These are phyloP conservation scores for Coemansia sp. DNA, from an alignment of 192 early-diverging fungal species.

Conservation along the genomic window DNA sequence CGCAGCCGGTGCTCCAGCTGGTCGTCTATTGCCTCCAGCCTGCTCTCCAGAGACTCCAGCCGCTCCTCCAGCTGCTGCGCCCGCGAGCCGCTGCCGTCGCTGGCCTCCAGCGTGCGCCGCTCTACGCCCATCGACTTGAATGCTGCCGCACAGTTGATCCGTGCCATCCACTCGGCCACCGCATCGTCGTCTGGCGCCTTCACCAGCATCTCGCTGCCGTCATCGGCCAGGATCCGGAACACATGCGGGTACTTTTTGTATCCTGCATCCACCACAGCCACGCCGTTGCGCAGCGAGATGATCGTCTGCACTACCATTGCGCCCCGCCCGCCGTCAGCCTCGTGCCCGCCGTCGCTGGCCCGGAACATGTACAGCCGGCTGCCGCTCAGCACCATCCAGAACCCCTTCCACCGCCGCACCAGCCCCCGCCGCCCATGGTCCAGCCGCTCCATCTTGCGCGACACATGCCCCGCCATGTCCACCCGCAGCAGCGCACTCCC, in stretches of 20 bases:
- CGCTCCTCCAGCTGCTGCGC: constrained; percentile 41
- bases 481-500: constrained; percentile 42
- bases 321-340: constrained; percentile 1
- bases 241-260: constrained; percentile 80
- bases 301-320: constrained; percentile 49
- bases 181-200: constrained; percentile 65
- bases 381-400: constrained; percentile 75
- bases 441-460: constrained; percentile 69
- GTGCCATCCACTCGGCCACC: constrained; percentile 78
- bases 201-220: constrained; percentile 71
- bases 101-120: constrained; percentile 13
- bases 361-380: constrained; percentile 74
- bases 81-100: constrained; percentile 8
- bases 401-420: constrained; percentile 69
- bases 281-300: constrained; percentile 61
- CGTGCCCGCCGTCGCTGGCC: constrained; percentile 46
- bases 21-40: constrained; percentile 53
- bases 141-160: constrained; percentile 76
- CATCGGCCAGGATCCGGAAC: constrained; percentile 68
- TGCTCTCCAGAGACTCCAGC: constrained; percentile 53
- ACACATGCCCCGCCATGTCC: constrained; percentile 69
- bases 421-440: constrained; percentile 64
- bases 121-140: constrained; percentile 62
- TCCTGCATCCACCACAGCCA: constrained; percentile 64
- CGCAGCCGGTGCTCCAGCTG: constrained; percentile 57